Conservation (phyloP, 2,329 filamentous ascomycete genomes). For the Xylariaceae sp. region DNA sequence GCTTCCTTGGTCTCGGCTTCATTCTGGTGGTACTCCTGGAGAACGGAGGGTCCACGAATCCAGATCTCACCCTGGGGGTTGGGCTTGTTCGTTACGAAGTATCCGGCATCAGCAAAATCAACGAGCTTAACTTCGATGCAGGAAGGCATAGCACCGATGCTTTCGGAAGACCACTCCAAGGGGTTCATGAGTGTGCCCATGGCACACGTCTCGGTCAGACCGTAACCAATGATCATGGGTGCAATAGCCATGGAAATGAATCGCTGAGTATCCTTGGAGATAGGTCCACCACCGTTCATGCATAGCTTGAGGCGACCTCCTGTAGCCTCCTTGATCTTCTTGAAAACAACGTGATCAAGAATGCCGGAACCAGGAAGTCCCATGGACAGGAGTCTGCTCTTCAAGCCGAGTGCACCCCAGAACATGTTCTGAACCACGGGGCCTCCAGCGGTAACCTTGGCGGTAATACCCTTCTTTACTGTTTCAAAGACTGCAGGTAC, state of each 20-base stretch:
- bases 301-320: constrained; percentile 75
- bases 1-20: constrained; percentile 68
- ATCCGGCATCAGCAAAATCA: constrained; percentile 78
- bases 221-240: constrained; percentile 85
- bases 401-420: constrained; percentile 53
- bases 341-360: constrained; percentile 77
- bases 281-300: constrained; percentile 80
- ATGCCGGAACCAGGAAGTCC: constrained; percentile 61
- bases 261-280: constrained; percentile 77
- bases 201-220: constrained; percentile 77
- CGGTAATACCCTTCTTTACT: constrained; percentile 82
- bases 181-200: constrained; percentile 74
- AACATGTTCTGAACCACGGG: constrained; percentile 69
- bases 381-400: constrained; percentile 45
- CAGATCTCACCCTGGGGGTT: constrained; percentile 79
- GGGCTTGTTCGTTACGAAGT: constrained; percentile 69
- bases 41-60: constrained; percentile 72
- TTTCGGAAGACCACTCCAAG: constrained; percentile 67
- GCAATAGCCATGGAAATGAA: constrained; percentile 87
- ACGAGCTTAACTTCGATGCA: constrained; percentile 79
- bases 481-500: constrained; percentile 88
- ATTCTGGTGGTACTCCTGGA: constrained; percentile 70
- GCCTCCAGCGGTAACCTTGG: constrained; percentile 66
- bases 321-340: constrained; percentile 86
- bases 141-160: constrained; percentile 68